Evolutionary conservation across 306 rosid species (phyloP), one percentile per base, ranked within the genome.

Genomic region (Lathyrus tuberosus): DNA sequence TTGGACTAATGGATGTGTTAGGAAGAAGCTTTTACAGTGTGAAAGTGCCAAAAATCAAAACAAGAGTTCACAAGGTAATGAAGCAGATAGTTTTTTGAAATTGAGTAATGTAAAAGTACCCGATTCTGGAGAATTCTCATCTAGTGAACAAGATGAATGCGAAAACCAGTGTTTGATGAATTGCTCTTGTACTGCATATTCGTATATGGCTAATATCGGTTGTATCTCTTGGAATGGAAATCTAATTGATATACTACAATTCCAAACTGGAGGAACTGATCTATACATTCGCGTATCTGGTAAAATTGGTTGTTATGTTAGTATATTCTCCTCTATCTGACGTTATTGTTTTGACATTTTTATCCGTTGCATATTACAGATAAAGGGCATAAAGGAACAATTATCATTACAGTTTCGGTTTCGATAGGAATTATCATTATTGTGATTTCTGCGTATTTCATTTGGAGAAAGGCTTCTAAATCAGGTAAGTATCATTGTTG

Each of bases 1-100:
- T 10, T 86, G 85, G 85, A 76, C 74, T 2, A 46, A 11, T 35
- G 86, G 91, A 3, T 89, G 89, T 65, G 66, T 77, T 46, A 74
- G 80, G 14, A 80, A 6, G 8, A 7, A 37, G 20, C 5, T 0
- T 8, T 14, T 80, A 28, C 12, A 64, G 12, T 80, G 76, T 43
- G 66, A n/a, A 52, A 60, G 42, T 28, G 33, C 8, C 42, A 73
- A 15, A 1, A 28, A 44, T 15, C 41, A 70, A 11, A 62, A 18
- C 6, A 5, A 62, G n/a, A 57, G 70, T 38, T 12, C 5, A 12
- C 10, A 17, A 70, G 69, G 9, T 6, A 26, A 22, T 1, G 63
- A 49, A 13, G 3, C 33, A 54, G 94, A 85, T 42, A 80, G 84
- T 1, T 89, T 85, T 74, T 0, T 63, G 0, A 24, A 11, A 13